Conservation (phyloP, 805 yeast species). For the Candida gorgasii region DNA sequence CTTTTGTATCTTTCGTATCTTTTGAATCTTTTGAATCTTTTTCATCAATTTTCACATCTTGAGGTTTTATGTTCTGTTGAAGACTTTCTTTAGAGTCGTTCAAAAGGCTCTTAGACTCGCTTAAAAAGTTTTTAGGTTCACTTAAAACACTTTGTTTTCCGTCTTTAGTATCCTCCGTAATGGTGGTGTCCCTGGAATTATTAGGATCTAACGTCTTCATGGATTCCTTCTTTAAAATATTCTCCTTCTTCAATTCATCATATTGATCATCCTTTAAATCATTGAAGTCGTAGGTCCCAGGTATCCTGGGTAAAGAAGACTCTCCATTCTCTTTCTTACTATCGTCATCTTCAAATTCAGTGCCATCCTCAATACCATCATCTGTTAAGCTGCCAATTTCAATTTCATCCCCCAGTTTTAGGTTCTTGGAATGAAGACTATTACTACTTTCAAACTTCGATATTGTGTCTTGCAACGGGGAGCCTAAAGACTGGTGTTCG, state of each 20-base stretch:
- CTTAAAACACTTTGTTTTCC: no score
- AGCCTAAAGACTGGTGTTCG: slow-evolving; percentile 12
- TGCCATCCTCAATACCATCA: slow-evolving; percentile 1
- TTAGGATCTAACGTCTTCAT: slow-evolving; percentile 54
- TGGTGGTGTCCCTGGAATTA: no score
- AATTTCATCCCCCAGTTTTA: slow-evolving; percentile 8
- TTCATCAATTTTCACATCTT: neutral
- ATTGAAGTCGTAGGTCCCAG: slow-evolving; percentile 24
- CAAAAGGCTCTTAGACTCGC: neutral
- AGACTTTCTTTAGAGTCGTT: neutral
- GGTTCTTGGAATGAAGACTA: neutral
- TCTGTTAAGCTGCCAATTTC: slow-evolving; percentile 9
- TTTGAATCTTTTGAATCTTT: neutral
- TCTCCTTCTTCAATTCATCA: slow-evolving; percentile 3
- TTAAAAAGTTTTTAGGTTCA: no score
- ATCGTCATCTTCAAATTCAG: neutral
- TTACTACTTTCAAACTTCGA: slow-evolving; percentile 9
- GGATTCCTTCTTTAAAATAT: slow-evolving; percentile 22
- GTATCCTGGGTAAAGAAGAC: slow-evolving; percentile 23
- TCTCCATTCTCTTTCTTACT: slow-evolving; percentile 6
- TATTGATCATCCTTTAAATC: slow-evolving; percentile 16
- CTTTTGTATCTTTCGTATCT: neutral
- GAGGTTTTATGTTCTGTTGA: neutral
- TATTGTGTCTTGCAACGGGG: slow-evolving; percentile 17
- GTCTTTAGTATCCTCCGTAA: no score